Evolutionary conservation across 2,329 filamentous ascomycete genomes (phyloP), one percentile per base, ranked within the genome.

Genomic region (Fusarium guadeloupense): DNA sequence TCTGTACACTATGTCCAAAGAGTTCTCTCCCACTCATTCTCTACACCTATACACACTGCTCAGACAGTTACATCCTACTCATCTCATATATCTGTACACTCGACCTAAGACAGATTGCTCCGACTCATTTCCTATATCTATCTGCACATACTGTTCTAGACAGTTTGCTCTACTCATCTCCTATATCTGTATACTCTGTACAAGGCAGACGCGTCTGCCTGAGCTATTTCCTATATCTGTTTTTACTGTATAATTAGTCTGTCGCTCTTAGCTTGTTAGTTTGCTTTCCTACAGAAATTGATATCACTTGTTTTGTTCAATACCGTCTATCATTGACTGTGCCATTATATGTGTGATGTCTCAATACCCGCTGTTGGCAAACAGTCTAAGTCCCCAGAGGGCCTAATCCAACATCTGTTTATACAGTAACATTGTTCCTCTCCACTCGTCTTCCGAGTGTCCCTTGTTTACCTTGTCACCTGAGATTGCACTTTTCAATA

Each of bases 161-260:
- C 30, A 9, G n/a, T 4, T 17, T n/a, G 14, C 21, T 12, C 33
- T 42, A 53, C 37, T 9, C 37, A 38, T 44, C 35, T 25, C 23
- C 7, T 25, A 2, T 14, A 30, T 30, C 28, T 31, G 14, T 31
- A 31, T 6, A 31, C 25, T 9, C 25, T 26, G 25, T 26, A 26
- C 41, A 17, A 33, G 37, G 26, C 33, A 9, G 20, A 9, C 21
- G n/a, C 34, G 33, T 17, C 30, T 17, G 17, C 34, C 34, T 38
- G 16, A 13, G 10, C 17, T 14, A 21, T 62, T 42, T 62, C 54
- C 21, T 63, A 49, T 55, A 35, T 63, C 35, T 30, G 20, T 45
- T 20, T 47, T 50, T 40, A n/a, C 10, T 59, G 54, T 59, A 59
- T 55, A 54, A 23, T 44, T 59, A 59, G 54, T 26, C 38, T 14